Evolutionary conservation across 2,329 filamentous ascomycete genomes (phyloP).

Genomic region (Trichoderma polysporum): DNA sequence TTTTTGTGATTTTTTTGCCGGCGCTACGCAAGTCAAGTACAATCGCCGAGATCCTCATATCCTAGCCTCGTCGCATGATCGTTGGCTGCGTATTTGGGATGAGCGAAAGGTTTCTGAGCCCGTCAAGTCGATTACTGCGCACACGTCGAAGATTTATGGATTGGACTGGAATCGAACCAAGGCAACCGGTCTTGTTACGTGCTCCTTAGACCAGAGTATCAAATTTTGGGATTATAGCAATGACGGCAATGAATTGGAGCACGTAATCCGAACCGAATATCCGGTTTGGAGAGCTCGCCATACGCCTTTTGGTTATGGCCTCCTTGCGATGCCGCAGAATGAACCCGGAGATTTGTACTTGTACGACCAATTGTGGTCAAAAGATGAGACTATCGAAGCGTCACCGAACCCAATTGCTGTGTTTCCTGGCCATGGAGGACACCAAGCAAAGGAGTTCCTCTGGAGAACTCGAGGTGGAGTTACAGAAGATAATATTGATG

Average conservation of each 20-base stretch:
- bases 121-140: constrained; percentile 79
- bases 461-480: constrained; percentile 77
- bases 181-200: constrained; percentile 73
- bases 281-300: constrained; percentile 90
- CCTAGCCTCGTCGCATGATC: constrained; percentile 86
- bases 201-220: constrained; percentile 87
- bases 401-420: constrained; percentile 52
- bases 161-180: constrained; percentile 88
- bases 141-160: constrained; percentile 91
- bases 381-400: constrained; percentile 45
- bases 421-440: constrained; percentile 61
- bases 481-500: constrained; percentile 67
- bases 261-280: constrained; percentile 77
- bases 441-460: constrained; percentile 85
- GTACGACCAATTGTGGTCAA: constrained; percentile 64
- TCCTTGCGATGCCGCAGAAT: constrained; percentile 89
- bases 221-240: constrained; percentile 84
- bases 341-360: constrained; percentile 82
- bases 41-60: constrained; percentile 85
- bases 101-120: constrained; percentile 75
- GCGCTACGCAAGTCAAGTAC: constrained; percentile 93
- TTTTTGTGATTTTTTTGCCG: constrained; percentile 91
- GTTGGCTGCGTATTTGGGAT: constrained; percentile 87
- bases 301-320: constrained; percentile 82
- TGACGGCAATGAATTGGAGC: constrained; percentile 64